A percentile compares a stretch with the other conserved stretches of the same genome.
phyloP scores from a whole-genome alignment of 495 filamentous ascomycete genomes.

The Trichocladium antarcticum region DNA sequence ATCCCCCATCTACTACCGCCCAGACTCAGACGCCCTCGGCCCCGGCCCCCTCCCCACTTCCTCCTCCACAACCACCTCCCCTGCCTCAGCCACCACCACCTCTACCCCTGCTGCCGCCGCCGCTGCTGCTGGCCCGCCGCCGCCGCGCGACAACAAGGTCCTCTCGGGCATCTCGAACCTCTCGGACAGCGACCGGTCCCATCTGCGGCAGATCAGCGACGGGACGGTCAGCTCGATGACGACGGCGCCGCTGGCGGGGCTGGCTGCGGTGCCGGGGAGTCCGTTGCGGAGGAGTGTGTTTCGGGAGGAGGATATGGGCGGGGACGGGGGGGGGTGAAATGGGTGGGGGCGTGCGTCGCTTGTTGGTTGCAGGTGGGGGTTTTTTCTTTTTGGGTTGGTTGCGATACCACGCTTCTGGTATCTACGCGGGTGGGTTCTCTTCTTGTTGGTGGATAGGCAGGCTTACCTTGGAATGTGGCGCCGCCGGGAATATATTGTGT shows the following conservation, averaged over 20 bases:
- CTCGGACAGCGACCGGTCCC: slow-evolving; percentile 32
- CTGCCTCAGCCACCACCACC: neutral
- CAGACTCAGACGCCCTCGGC: slow-evolving; percentile 27
- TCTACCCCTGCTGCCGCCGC: neutral
- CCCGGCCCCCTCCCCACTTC: neutral
- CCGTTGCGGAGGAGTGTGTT: slow-evolving; percentile 14
- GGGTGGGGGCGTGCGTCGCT: neutral
- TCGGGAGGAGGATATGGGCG: slow-evolving; percentile 5
- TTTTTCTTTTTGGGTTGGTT: neutral
- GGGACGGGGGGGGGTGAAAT: neutral
- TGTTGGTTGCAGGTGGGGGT: neutral
- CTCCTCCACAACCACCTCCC: neutral
- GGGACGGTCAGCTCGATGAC: slow-evolving; percentile 31
- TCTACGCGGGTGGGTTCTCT: neutral
- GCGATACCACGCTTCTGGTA: neutral
- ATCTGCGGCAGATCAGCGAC: slow-evolving; percentile 39
- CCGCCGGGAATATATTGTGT: neutral
- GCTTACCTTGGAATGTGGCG: neutral
- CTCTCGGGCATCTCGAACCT: slow-evolving; percentile 34
- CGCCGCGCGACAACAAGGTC: slow-evolving; percentile 14
- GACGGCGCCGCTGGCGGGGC: neutral
- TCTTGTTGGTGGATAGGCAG: neutral
- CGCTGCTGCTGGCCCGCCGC: too few species aligned
- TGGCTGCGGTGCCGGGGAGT: slow-evolving; percentile 1
- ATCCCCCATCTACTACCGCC: slow-evolving; percentile 11